Evolutionary conservation across 2,329 filamentous ascomycete genomes (phyloP).

Genomic region (Verticillium isaacii): DNA sequence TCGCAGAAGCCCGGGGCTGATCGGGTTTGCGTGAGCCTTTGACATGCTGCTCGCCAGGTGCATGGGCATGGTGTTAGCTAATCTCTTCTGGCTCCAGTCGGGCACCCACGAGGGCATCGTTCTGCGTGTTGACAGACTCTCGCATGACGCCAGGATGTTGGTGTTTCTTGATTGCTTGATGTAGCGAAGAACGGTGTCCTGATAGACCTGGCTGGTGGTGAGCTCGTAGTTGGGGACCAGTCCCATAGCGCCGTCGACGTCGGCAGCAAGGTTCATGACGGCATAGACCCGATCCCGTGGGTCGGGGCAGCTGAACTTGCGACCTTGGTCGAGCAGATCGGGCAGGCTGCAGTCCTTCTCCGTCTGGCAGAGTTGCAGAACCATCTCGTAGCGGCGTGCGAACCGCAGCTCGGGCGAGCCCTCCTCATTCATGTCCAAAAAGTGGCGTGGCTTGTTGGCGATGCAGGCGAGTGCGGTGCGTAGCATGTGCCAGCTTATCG

Average conservation of each 20-base stretch:
- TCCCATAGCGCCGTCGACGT: constrained; percentile 9
- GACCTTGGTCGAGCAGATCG: constrained; percentile 3
- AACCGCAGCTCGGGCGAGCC: constrained; percentile 3
- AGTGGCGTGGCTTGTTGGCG: constrained; percentile 3
- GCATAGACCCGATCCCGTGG: constrained; percentile 10
- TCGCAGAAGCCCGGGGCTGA: not conserved
- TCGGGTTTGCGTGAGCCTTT: not conserved
- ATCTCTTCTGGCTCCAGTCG: constrained; percentile 9
- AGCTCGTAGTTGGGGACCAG: constrained; percentile 4
- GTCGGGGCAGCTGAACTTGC: constrained; percentile 11
- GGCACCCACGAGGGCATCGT: constrained; percentile 15
- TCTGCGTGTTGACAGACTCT: not conserved
- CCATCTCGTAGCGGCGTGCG: constrained; percentile 1
- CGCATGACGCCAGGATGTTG: constrained; percentile 2
- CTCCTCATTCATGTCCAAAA: not conserved
- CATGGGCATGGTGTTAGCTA: constrained; percentile 2
- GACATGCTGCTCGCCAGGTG: constrained; percentile 1
- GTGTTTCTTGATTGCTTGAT: not conserved
- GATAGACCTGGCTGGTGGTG: constrained; percentile 4
- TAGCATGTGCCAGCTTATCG: not conserved
- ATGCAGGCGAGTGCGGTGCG: constrained; percentile 1
- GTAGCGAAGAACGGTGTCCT: constrained; percentile 1
- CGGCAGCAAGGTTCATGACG: constrained; percentile 9
- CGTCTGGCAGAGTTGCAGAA: not conserved
- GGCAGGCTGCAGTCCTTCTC: not conserved